Conservation (phyloP, 1,284 basidiomycete species). For the Pseudozyma hubeiensis region DNA sequence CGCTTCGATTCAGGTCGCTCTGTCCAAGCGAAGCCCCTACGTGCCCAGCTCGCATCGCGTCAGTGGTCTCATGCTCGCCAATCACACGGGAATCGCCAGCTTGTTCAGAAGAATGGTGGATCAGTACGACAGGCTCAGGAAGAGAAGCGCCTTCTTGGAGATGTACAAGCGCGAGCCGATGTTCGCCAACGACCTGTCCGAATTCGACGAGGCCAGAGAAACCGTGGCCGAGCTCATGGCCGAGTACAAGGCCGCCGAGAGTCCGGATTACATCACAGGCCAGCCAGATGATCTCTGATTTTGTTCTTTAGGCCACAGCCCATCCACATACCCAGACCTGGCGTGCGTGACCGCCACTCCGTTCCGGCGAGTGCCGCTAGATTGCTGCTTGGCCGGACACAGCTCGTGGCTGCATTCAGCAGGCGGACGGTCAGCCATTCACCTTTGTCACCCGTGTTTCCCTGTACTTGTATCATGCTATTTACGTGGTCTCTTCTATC, state of each 20-base stretch:
- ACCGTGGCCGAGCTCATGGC: slow-evolving; percentile 65
- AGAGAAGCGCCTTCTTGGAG: slow-evolving; percentile 93
- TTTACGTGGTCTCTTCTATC: neutral
- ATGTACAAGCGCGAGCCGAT: slow-evolving; percentile 93
- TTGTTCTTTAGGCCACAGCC: neutral
- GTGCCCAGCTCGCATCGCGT: slow-evolving; percentile 87
- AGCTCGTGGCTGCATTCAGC: neutral
- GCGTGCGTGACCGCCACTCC: neutral
- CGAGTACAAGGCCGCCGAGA: slow-evolving; percentile 66
- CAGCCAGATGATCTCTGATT: slow-evolving; percentile 44
- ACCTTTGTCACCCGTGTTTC: slow-evolving; percentile 1
- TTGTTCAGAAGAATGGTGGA: slow-evolving; percentile 92
- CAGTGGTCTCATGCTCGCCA: slow-evolving; percentile 97
- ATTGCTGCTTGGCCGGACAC: neutral
- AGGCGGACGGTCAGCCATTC: neutral
- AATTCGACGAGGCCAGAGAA: slow-evolving; percentile 66
- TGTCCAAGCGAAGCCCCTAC: slow-evolving; percentile 91
- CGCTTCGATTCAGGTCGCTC: slow-evolving; percentile 95
- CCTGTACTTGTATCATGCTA: slow-evolving; percentile 33
- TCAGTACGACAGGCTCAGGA: slow-evolving; percentile 89
- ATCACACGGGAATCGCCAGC: slow-evolving; percentile 92
- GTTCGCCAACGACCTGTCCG: slow-evolving; percentile 63
- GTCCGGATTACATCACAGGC: slow-evolving; percentile 56
- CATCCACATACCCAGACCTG: slow-evolving; percentile 13
- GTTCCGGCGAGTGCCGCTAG: neutral